phyloP scores from a whole-genome alignment of 805 yeast species.

The Cyberlindnera mrakii region DNA sequence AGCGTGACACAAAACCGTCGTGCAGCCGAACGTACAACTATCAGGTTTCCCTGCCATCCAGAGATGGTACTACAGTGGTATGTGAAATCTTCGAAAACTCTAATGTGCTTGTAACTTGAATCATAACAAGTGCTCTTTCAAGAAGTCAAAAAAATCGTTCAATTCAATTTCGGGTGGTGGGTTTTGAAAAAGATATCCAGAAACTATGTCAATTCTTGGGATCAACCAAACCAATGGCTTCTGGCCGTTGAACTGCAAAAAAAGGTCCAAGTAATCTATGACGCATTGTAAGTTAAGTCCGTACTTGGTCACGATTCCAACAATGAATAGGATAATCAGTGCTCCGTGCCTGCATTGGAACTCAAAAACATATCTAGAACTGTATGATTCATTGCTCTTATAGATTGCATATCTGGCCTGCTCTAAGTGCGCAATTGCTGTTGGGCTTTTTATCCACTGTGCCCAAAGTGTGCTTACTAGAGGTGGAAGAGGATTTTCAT shows the following conservation, averaged over 20 bases:
- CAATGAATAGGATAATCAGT: neutral
- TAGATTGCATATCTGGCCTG: neutral
- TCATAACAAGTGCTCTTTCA: too few species aligned
- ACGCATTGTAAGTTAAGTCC: neutral
- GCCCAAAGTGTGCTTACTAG: neutral
- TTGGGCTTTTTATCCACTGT: neutral
- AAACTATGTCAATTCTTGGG: neutral
- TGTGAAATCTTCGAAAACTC: neutral
- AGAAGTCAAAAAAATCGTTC: too few species aligned
- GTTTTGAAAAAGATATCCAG: neutral
- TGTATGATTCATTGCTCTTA: neutral
- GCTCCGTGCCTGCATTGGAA: conserved; percentile 2
- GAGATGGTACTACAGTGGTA: neutral
- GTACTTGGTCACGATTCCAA: neutral
- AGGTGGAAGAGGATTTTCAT: neutral
- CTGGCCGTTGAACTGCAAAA: conserved; percentile 1
- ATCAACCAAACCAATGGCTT: conserved; percentile 1
- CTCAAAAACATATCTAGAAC: neutral
- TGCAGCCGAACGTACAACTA: neutral
- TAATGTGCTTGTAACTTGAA: neutral
- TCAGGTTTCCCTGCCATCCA: neutral
- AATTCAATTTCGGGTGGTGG: too few species aligned
- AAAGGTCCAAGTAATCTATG: conserved; percentile 2
- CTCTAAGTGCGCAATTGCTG: neutral
- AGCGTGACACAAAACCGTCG: neutral